Base-by-base conservation (phyloP, 176 grass and related monocot genomes). In the Oropetium thomaeum region DNA sequence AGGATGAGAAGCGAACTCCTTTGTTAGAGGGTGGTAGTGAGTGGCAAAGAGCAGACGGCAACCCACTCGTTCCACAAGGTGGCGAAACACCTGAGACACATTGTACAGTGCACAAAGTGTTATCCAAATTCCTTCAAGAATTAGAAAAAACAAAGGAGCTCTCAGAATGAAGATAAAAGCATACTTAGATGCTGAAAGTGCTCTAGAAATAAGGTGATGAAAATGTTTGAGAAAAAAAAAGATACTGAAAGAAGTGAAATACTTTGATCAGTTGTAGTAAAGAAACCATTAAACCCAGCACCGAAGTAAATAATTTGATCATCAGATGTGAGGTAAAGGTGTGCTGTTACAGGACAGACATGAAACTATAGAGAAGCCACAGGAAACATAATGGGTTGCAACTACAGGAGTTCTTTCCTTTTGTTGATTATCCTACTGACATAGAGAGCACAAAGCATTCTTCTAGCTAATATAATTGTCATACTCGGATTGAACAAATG, bases 1-100 rank as follows among this genome's bases (percentile, higher is more conserved):
- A 77, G 95, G 95, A 59, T 97, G 95, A 4, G 83, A 87, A 27
- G 83, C 95, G 20, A 97, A 97, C 81, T 97, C 95, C 78, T 93
- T 93, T 22, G 95, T 92, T 37, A 93, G 88, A 65, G 95, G 72
- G 52, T 97, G 95, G 75, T 97, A 97, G 75, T 97, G 95, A 0
- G 91, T 97, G 23, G 95, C 95, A 35, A 97, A 97, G 49, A 97
- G 88, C 79, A 93, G 80, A 26, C 91, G 85, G 55, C 95, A 97
- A 31, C 86, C 67, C n/a, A 93, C 84, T 38, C 40, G 75, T 62
- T 97, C 94, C 48, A 93, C 83, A 1, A 97, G 88, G 81, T 97
- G 90, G 6, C 94, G 94, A 69, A 97, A 93, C 53, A 97, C 94
- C 94, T 97, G 79, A 9, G 11, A 43, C 65, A 61, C 39, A 57